These are phyloP conservation scores for Esteya vermicola DNA, from an alignment of 2,329 filamentous ascomycete species.

Conservation along the genomic window DNA sequence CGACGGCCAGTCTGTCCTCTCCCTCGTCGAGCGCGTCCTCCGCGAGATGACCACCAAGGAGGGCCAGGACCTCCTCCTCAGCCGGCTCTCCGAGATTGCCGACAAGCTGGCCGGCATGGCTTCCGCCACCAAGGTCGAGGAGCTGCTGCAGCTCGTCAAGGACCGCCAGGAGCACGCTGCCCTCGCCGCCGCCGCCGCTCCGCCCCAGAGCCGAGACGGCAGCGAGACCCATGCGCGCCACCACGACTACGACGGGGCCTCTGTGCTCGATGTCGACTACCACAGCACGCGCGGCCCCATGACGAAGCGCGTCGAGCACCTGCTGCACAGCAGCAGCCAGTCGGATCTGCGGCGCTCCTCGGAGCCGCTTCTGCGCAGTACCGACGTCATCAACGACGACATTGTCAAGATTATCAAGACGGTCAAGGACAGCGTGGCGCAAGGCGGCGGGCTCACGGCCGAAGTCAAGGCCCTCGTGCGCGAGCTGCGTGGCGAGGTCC, in stretches of 20 bases:
- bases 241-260: conserved; percentile 27
- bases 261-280: conserved; percentile 20
- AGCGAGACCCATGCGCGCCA: conserved; percentile 16
- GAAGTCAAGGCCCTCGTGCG: conserved; percentile 85
- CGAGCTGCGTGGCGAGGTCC: conserved; percentile 79
- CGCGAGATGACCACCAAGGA: conserved; percentile 95
- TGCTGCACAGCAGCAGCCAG: conserved; percentile 29
- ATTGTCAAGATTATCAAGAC: conserved; percentile 68
- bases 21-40: conserved; percentile 83
- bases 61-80: conserved; percentile 66
- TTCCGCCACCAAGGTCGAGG: conserved; percentile 49
- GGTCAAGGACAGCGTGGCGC: conserved; percentile 82
- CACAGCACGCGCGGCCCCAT: conserved; percentile 20
- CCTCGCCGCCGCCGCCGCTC: too few species aligned
- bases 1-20: conserved; percentile 44
- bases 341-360: conserved; percentile 29
- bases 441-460: conserved; percentile 77
- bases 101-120: conserved; percentile 55
- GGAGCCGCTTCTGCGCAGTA: conserved; percentile 27
- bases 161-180: conserved; percentile 28
- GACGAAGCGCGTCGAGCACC: conserved; percentile 26
- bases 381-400: conserved; percentile 58
- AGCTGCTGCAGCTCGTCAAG: conserved; percentile 52
- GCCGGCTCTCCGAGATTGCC: conserved; percentile 56
- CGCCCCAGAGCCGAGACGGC: conserved; percentile 8